Percentiles rank a stretch among this genome's conserved stretches.
Conservation (phyloP, 2,329 filamentous ascomycete genomes). For the Phyllosticta citribraziliensis region DNA sequence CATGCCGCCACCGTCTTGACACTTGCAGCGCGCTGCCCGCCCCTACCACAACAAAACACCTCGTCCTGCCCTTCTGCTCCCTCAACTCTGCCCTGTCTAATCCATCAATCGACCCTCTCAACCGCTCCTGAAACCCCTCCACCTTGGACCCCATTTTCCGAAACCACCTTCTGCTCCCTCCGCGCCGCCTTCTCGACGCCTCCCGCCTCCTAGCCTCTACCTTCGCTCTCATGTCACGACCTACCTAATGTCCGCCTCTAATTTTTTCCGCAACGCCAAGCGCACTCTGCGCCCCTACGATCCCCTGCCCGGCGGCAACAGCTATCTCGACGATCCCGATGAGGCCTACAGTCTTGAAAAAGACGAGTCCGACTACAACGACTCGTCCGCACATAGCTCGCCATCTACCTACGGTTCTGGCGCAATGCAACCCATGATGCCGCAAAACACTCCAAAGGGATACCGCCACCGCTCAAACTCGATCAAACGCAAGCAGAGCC, state of each 20-base stretch:
- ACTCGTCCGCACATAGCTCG: conserved; percentile 35
- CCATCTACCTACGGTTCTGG: conserved; percentile 35
- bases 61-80: neutral
- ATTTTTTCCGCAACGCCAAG: conserved; percentile 27
- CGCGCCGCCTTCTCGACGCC: neutral
- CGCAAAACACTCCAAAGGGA: conserved; percentile 23
- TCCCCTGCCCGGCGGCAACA: conserved; percentile 15
- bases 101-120: neutral
- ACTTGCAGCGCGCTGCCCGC: neutral
- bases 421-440: conserved; percentile 31
- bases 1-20: neutral
- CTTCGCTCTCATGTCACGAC: neutral
- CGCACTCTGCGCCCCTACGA: conserved; percentile 26
- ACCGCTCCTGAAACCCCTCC: neutral
- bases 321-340: conserved; percentile 19
- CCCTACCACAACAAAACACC: neutral
- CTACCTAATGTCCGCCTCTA: conserved; percentile 25
- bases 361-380: conserved; percentile 24
- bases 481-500: conserved; percentile 16
- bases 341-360: conserved; percentile 31
- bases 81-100: neutral
- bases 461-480: conserved; percentile 14
- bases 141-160: neutral
- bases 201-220: conserved; percentile 6
- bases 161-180: neutral